A percentile compares a stretch with the other conserved stretches of the same genome.
These are phyloP conservation scores for Zygosaccharomyces lentus DNA, from an alignment of 805 yeast species.

Conservation along the genomic window DNA sequence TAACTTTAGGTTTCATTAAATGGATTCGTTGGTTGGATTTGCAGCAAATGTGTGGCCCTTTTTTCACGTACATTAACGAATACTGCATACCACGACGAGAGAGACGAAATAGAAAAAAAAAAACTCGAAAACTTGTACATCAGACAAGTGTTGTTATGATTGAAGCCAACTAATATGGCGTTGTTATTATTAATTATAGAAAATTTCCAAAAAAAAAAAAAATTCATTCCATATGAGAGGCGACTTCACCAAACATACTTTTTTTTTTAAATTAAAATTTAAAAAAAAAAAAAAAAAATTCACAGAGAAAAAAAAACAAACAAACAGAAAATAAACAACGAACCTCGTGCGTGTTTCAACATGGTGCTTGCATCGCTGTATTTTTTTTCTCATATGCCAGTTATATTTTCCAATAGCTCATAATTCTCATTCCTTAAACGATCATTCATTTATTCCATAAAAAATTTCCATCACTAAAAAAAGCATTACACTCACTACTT, in stretches of 20 bases:
- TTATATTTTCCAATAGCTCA: not conserved
- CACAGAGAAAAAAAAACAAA: not conserved
- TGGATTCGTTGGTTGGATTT: not conserved
- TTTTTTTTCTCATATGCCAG: not conserved
- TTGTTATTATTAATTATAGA: conserved; percentile 11
- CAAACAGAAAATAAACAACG: not conserved
- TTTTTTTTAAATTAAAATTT: conserved; percentile 1
- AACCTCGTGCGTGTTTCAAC: not conserved
- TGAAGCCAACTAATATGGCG: conserved; percentile 6
- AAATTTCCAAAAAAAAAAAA: conserved; percentile 1
- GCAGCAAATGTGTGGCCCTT: not conserved
- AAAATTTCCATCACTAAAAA: not conserved
- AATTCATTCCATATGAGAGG: not conserved
- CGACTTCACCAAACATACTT: not conserved
- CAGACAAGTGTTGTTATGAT: conserved; percentile 2
- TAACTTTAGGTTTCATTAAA: conserved; percentile 12
- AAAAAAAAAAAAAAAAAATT: not conserved
- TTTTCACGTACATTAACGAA: conserved; percentile 8
- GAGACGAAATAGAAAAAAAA: conserved; percentile 6
- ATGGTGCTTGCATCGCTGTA: not conserved
- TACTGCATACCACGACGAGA: conserved; percentile 8
- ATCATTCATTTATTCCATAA: conserved; percentile 1
- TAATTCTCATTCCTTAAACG: conserved; percentile 1
- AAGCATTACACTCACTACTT: conserved; percentile 1
- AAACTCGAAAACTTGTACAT: not conserved